A percentile compares a stretch with the other conserved stretches of the same genome.
Evolutionary conservation across 208 protist genomes (phyloP).

Genomic region (Crithidia acanthocephali): DNA sequence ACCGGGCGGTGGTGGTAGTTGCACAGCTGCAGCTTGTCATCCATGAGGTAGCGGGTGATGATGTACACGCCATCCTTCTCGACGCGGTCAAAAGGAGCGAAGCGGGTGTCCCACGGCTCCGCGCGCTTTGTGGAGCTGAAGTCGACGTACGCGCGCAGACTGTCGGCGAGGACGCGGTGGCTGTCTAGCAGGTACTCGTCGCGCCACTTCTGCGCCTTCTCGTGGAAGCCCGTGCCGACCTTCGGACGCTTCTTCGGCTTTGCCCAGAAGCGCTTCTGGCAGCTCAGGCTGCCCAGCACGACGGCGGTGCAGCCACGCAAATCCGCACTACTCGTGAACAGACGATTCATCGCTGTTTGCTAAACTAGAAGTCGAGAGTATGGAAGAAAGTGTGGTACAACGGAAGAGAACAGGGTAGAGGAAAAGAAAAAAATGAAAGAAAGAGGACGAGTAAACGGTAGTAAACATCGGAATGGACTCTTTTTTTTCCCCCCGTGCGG

Average conservation of each 20-base stretch:
- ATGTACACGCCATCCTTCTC: constrained; percentile 92
- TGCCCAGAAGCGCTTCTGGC: constrained; percentile 82
- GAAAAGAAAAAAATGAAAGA: neutral
- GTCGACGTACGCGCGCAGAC: constrained; percentile 87
- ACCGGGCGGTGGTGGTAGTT: constrained; percentile 90
- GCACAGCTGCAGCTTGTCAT: constrained; percentile 91
- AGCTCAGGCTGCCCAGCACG: constrained; percentile 34
- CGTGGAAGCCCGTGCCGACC: constrained; percentile 85
- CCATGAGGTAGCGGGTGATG: constrained; percentile 86
- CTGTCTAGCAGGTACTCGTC: constrained; percentile 90
- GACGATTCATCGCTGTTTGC: constrained; percentile 41
- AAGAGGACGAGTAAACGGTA: constrained; percentile 10
- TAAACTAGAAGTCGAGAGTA: neutral
- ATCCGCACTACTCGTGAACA: constrained; percentile 68
- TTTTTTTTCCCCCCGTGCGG: no score
- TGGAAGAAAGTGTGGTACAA: neutral
- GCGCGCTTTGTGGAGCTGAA: constrained; percentile 82
- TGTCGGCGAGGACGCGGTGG: constrained; percentile 85
- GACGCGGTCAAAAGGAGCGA: constrained; percentile 89
- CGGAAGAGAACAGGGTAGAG: neutral
- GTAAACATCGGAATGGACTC: neutral
- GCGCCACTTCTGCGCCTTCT: constrained; percentile 91
- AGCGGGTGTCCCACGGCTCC: constrained; percentile 93
- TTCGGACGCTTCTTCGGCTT: constrained; percentile 93
- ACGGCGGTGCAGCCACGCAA: constrained; percentile 40